Conservation (phyloP, 2,329 filamentous ascomycete genomes). For the Ramularia endophylla region DNA sequence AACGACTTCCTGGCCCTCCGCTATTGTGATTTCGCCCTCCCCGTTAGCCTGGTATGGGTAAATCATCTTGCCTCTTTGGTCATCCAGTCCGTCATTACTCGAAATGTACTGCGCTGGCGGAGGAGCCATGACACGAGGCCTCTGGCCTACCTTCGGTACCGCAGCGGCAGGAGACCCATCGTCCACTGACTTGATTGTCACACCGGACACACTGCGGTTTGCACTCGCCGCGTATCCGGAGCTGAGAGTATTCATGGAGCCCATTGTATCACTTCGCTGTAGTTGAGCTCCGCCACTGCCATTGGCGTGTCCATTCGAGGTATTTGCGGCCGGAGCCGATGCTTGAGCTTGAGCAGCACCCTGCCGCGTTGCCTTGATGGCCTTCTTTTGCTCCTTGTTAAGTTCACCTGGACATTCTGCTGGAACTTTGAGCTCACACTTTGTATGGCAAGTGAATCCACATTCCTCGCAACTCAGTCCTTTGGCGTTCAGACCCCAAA, state of each 20-base stretch:
- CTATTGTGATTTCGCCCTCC: conserved; percentile 73
- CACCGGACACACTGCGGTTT: conserved; percentile 66
- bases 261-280: conserved; percentile 80
- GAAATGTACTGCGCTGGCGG: conserved; percentile 72
- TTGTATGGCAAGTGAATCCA: conserved; percentile 96
- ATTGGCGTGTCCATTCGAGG: conserved; percentile 22
- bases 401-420: conserved; percentile 93
- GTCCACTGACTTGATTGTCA: conserved; percentile 45
- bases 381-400: conserved; percentile 92
- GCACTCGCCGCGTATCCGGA: conserved; percentile 81
- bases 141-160: conserved; percentile 35
- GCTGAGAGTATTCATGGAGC: conserved; percentile 65
- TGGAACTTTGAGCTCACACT: conserved; percentile 98
- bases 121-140: conserved; percentile 74
- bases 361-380: conserved; percentile 80
- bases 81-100: conserved; percentile 52
- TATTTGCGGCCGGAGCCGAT: conserved; percentile 15
- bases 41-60: conserved; percentile 78
- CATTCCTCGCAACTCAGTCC: conserved; percentile 95
- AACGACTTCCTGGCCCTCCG: conserved; percentile 70
- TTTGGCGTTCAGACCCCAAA: conserved; percentile 96
- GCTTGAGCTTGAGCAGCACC: conserved; percentile 59
- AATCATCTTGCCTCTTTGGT: conserved; percentile 78
- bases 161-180: conserved; percentile 16
- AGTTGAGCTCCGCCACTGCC: conserved; percentile 55